A percentile compares a stretch with the other conserved stretches of the same genome.
Evolutionary conservation across 208 protist genomes (phyloP).

Genomic region (Tetramitus jugosus): DNA sequence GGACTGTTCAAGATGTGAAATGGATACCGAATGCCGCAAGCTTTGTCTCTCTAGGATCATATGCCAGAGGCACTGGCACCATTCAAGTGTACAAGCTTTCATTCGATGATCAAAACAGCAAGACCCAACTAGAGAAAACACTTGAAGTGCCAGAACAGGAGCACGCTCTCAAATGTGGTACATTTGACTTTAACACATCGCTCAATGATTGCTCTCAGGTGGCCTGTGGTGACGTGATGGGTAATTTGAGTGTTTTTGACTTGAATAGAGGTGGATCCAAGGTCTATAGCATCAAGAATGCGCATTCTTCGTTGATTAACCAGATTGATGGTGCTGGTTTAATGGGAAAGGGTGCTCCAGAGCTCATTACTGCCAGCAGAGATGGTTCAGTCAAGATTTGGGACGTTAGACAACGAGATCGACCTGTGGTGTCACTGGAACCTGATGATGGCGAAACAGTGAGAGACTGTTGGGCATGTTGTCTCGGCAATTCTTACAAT

Average conservation of each 20-base stretch:
- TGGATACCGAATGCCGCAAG: constrained; percentile 72
- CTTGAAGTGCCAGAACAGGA: constrained; percentile 47
- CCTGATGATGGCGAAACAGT: constrained; percentile 50
- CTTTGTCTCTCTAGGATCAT: constrained; percentile 64
- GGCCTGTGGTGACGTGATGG: constrained; percentile 78
- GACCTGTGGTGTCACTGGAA: constrained; percentile 66
- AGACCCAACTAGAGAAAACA: constrained; percentile 53
- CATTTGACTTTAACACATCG: constrained; percentile 48
- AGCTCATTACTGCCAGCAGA: constrained; percentile 22
- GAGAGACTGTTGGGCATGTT: constrained; percentile 82
- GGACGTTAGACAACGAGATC: constrained; percentile 71
- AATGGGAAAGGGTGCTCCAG: constrained; percentile 19
- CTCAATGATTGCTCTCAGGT: constrained; percentile 44
- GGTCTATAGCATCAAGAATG: constrained; percentile 46
- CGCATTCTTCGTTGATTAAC: constrained; percentile 82
- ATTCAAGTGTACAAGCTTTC: constrained; percentile 60
- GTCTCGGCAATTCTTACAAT: constrained; percentile 76
- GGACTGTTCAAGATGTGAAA: constrained; percentile 71
- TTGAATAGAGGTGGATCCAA: constrained; percentile 48
- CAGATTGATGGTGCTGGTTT: constrained; percentile 69
- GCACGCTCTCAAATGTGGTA: constrained; percentile 73
- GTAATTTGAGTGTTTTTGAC: constrained; percentile 64
- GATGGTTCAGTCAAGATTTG: constrained; percentile 75
- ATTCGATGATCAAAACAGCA: no score
- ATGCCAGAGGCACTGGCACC: constrained; percentile 44